Conservation (phyloP, 768 basidiomycete genomes). For the Fomitopsis serialis region DNA sequence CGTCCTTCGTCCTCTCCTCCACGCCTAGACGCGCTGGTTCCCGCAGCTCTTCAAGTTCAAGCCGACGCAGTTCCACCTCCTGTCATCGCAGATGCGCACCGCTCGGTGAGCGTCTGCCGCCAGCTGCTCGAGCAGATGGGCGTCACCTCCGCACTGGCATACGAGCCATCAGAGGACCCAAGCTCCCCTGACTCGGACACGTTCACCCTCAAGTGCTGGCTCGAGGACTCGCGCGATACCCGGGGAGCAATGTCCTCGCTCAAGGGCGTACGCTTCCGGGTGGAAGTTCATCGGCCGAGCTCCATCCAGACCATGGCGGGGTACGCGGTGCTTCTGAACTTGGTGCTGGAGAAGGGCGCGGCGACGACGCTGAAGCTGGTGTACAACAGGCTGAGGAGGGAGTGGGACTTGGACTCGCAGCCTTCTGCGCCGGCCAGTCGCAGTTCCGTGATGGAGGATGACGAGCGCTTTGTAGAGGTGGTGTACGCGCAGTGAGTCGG, state of each 20-base stretch:
- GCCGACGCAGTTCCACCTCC: slow-evolving; percentile 50
- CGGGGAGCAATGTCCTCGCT: slow-evolving; percentile 45
- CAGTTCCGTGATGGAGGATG: slow-evolving; percentile 14
- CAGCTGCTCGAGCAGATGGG: slow-evolving; percentile 68
- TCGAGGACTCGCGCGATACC: slow-evolving; percentile 61
- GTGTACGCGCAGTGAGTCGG: slow-evolving; percentile 21
- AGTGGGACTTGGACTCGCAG: slow-evolving; percentile 63
- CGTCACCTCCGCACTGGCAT: slow-evolving; percentile 59
- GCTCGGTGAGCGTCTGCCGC: slow-evolving; percentile 70
- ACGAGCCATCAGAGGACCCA: slow-evolving; percentile 17
- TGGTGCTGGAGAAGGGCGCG: slow-evolving; percentile 86
- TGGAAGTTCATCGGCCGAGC: slow-evolving; percentile 55
- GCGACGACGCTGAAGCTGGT: slow-evolving; percentile 75
- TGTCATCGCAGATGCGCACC: slow-evolving; percentile 56
- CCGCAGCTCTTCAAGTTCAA: slow-evolving; percentile 86
- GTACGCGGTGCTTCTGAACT: slow-evolving; percentile 52
- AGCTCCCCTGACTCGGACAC: slow-evolving; percentile 33
- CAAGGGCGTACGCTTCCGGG: slow-evolving; percentile 78
- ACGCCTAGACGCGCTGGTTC: slow-evolving; percentile 60
- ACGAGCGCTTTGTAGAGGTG: slow-evolving; percentile 29
- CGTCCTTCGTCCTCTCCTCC: slow-evolving; percentile 43
- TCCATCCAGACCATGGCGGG: slow-evolving; percentile 37
- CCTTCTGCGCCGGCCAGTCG: slow-evolving; percentile 11
- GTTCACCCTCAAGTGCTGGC: slow-evolving; percentile 52
- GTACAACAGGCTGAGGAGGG: slow-evolving; percentile 55